Evolutionary conservation across 2,329 filamentous ascomycete species (phyloP).

Genomic region (Ceratocystis ficicola): DNA sequence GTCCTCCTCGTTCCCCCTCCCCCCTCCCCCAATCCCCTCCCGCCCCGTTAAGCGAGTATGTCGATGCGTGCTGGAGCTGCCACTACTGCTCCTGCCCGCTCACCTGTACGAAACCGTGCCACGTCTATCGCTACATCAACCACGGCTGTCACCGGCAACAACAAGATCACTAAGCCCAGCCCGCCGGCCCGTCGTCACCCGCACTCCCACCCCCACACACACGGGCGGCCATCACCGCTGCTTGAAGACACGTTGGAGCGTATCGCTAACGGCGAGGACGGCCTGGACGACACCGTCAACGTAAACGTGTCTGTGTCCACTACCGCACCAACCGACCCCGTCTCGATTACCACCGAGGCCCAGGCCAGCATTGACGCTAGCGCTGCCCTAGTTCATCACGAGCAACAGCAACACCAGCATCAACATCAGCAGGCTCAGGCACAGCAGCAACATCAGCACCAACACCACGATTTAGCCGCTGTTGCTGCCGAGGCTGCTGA

Average conservation of each 20-base stretch:
- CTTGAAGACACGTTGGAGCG: constrained; percentile 18
- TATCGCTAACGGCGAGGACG: constrained; percentile 15
- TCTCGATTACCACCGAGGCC: neutral
- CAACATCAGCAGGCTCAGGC: constrained; percentile 20
- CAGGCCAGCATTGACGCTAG: neutral
- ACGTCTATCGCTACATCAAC: constrained; percentile 5
- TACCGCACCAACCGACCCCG: neutral
- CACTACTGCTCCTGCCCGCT: constrained; percentile 14
- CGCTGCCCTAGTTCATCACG: constrained; percentile 13
- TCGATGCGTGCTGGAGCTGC: constrained; percentile 19
- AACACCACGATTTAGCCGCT: constrained; percentile 20
- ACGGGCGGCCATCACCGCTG: constrained; percentile 17
- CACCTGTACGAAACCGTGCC: constrained; percentile 15
- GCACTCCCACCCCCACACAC: neutral
- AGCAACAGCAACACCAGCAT: constrained; percentile 5
- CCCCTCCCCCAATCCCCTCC: neutral
- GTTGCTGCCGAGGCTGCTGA: constrained; percentile 19
- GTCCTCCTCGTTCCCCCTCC: neutral
- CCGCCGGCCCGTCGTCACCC: constrained; percentile 9
- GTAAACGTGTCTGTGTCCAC: neutral
- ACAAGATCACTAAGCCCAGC: constrained; percentile 20
- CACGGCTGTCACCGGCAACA: constrained; percentile 11
- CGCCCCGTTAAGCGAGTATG: constrained; percentile 6
- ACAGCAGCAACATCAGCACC: constrained; percentile 21
- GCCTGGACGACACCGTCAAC: constrained; percentile 2